Percentiles rank a stretch among this genome's conserved stretches.
These are phyloP conservation scores for Theileria annulata DNA, from an alignment of 169 alveolate genomes.

Conservation along the genomic window DNA sequence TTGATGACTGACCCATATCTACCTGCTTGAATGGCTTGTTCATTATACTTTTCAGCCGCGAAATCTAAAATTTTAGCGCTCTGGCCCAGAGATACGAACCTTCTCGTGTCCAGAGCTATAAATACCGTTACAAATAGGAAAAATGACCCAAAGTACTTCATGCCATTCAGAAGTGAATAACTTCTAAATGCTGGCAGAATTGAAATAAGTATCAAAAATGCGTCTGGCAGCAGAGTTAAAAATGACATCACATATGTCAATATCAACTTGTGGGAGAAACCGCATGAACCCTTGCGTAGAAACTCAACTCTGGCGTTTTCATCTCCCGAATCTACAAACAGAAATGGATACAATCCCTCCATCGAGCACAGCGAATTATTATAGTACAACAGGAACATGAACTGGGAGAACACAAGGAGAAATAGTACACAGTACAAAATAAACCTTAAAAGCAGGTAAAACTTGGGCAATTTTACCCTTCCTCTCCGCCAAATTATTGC, in stretches of 20 bases:
- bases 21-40: neutral
- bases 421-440: slow-evolving; percentile 6
- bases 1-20: neutral
- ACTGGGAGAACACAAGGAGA: slow-evolving; percentile 15
- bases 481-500: slow-evolving; percentile 11
- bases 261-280: slow-evolving; percentile 22
- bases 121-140: neutral
- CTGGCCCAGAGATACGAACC: slow-evolving; percentile 7
- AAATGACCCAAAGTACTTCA: slow-evolving; percentile 27
- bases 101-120: slow-evolving; percentile 15
- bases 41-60: neutral
- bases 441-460: slow-evolving; percentile 5
- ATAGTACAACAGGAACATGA: slow-evolving; percentile 29
- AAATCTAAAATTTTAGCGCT: slow-evolving; percentile 34
- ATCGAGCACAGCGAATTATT: slow-evolving; percentile 25
- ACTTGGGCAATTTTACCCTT: neutral
- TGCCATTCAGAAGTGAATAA: slow-evolving; percentile 21
- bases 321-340: neutral
- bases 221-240: slow-evolving; percentile 55
- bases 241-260: slow-evolving; percentile 28
- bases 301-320: neutral
- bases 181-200: slow-evolving; percentile 33
- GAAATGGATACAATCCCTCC: slow-evolving; percentile 38
- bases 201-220: slow-evolving; percentile 34
- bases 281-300: slow-evolving; percentile 25